Evolutionary conservation across 176 grass and related monocot genomes (phyloP).

Genomic region (Rhynchospora breviuscula): DNA sequence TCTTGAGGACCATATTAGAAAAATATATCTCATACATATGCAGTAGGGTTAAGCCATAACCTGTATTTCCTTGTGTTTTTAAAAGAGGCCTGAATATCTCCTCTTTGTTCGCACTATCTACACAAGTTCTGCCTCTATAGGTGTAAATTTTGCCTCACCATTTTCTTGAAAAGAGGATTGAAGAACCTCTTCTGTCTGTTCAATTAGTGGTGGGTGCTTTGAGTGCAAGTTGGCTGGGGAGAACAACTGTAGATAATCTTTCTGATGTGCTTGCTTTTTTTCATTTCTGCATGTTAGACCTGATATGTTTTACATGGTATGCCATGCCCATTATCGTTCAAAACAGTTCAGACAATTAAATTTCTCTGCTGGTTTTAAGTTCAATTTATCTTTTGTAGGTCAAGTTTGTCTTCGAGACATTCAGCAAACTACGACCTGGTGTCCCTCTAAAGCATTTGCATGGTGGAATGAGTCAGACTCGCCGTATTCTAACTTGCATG

Average conservation of each 20-base stretch:
- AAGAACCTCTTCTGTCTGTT: neutral
- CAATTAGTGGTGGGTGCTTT: neutral
- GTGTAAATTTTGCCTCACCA: neutral
- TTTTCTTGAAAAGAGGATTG: neutral
- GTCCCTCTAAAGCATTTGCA: conserved; percentile 92
- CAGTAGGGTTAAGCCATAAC: neutral
- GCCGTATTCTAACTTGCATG: conserved; percentile 52
- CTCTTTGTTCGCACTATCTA: neutral
- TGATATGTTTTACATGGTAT: neutral
- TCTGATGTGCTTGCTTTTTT: neutral
- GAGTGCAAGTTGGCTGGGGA: neutral
- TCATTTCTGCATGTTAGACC: neutral
- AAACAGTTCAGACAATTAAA: neutral
- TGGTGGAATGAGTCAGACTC: conserved; percentile 61
- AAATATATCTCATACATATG: neutral
- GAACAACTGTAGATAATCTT: neutral
- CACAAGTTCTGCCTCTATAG: neutral
- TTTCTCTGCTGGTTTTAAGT: neutral
- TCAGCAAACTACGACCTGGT: conserved; percentile 92
- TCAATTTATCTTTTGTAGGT: conserved; percentile 48
- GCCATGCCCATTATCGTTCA: neutral
- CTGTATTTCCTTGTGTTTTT: neutral
- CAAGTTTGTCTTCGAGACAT: conserved; percentile 84
- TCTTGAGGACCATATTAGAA: neutral
- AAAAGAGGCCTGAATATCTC: neutral